Evolutionary conservation across 192 early-diverging fungal genomes (phyloP), one percentile per base, ranked within the genome.

Genomic region (Entomortierella beljakovae): DNA sequence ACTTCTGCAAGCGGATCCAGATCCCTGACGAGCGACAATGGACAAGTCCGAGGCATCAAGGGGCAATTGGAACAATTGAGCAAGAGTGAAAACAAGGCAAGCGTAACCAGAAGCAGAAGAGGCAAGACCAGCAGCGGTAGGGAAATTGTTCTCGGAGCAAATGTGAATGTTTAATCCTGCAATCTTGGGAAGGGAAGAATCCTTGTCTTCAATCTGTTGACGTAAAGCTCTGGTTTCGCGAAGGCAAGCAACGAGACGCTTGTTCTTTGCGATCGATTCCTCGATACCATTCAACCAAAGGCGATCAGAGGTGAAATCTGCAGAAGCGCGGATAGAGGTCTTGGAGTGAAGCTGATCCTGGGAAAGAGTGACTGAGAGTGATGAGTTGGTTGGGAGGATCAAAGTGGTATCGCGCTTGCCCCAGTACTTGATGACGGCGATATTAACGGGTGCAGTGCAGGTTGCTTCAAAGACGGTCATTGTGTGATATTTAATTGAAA

Each of bases 401-500:
- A 99, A 87, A 35, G 85, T 76, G 38, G 91, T 90, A 74, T 97
- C 92, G 51, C 97, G 91, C 88, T 99, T 99, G 63, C 97, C 98
- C 98, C 97, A 98, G 85, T 98, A 98, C 89, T 98, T 98, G 85
- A 99, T 92, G 42, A 88, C 97, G 40, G 98, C 98, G 83, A 99
- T 99, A 85, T 99, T 99, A 71, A 99, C 97, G 55, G 98, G 98
- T 6, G 96, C 94, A 18, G 95, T 94, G 77, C 93, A 94, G 40
- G 98, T 99, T n/a, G 70, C 75, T 70, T 84, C 82, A 46, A 74
- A 75, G 57, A 69, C 54, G 51, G 57, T 38, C 81, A 83, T 83
- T 18, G 7, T 68, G 16, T 3, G 26, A 20, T 13, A 32, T 49
- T 20, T 38, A 62, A 32, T 32, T 35, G 33, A 42, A 34, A 52